A percentile compares a stretch with the other conserved stretches of the same genome.
Conservation (phyloP, 805 yeast genomes). For the Myxozyma neglecta region DNA sequence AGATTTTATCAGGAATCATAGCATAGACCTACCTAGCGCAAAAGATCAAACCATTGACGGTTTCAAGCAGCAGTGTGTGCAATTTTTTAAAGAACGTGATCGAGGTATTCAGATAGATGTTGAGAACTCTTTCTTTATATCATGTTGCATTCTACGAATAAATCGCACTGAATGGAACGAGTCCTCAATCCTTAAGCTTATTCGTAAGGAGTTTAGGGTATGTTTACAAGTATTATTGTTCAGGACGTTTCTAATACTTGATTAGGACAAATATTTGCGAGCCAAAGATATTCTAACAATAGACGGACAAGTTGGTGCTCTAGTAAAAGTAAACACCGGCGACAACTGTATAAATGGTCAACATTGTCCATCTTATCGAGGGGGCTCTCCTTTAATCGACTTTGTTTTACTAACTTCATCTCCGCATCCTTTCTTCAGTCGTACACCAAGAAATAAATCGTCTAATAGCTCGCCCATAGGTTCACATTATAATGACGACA, state of each 20-base stretch:
- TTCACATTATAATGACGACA: too few relatives aligned
- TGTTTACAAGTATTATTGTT: not conserved
- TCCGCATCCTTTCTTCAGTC: too few relatives aligned
- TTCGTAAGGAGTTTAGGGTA: not conserved
- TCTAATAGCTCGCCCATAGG: too few relatives aligned
- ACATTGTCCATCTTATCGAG: not conserved
- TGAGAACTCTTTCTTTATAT: not conserved
- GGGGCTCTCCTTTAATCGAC: not conserved
- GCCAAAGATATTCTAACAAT: not conserved
- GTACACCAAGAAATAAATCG: too few relatives aligned
- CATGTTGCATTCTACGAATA: not conserved
- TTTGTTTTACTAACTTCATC: not conserved
- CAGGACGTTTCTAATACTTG: not conserved
- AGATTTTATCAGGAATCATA: not conserved
- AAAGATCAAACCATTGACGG: not conserved
- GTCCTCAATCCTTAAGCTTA: not conserved
- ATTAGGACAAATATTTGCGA: not conserved
- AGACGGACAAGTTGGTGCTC: not conserved
- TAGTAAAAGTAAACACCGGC: not conserved
- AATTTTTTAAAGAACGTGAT: not conserved
- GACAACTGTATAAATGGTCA: not conserved
- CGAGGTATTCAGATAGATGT: not conserved
- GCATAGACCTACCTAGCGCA: not conserved
- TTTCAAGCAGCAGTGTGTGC: not conserved
- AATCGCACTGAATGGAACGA: not conserved